Base-by-base conservation (phyloP, 2,329 filamentous ascomycete species). In the Fusarium tanahbumbuense region DNA sequence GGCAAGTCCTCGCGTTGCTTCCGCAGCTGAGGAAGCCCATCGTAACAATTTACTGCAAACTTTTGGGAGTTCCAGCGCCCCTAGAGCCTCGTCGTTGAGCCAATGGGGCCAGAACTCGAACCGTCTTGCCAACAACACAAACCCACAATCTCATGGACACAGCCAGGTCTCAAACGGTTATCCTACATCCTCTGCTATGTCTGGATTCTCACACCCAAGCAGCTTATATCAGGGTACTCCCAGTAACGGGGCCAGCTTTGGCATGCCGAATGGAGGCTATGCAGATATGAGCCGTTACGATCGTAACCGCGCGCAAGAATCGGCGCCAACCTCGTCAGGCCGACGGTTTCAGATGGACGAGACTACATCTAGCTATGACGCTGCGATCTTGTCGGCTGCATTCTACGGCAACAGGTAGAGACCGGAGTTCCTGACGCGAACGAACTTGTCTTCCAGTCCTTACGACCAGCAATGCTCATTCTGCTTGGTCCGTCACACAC, bases 171-270 rank as follows among this genome's bases (percentile, higher is more conserved):
- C 53, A 49, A 68, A 48, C 13, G 59, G 61, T 46, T 66, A 67
- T 64, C 59, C 64, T 27, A 57, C 70, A 10, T 76, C 76, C 13
- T 81, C 81, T 3, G 73, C 75, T 8, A 64, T 75, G 9, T 78
- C 76, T 16, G 73, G 68, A 9, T 87, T 87, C 67, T 84, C 85
- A 16, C 79, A 86, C 58, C 77, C 80, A 2, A 87, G 85, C 73
- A 87, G 84, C 67, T 70, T 88, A 23, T 86, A 85, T 60, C 82
- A 81, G 42, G 83, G 85, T 34, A 85, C 84, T 8, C 84, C 84
- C 2, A 70, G 67, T 8, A 76, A 76, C 40, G 75, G 71, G 16
- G 59, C 65, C 10, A 53, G 49, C n/a, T 70, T 68, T 59, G 70
- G 67, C 10, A 60, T 69, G 30, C 59, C 70, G 5, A 41, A 56